Evolutionary conservation across 2,329 filamentous ascomycete genomes (phyloP).

Genomic region (Claviceps purpurea): DNA sequence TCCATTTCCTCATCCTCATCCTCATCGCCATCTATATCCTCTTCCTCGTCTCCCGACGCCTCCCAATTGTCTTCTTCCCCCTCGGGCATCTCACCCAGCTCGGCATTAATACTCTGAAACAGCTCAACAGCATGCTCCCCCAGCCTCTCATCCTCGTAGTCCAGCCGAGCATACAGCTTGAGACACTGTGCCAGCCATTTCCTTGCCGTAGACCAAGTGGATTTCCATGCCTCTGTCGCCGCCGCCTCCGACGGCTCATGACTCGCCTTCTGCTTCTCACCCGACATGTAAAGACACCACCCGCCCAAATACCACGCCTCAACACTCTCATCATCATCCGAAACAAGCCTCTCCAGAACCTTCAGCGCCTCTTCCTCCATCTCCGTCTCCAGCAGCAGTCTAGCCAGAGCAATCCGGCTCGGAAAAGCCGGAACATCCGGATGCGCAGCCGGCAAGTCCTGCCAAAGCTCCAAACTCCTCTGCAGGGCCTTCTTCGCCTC

Average conservation of each 20-base stretch:
- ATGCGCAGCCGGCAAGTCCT: slow-evolving; percentile 59
- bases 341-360: slow-evolving; percentile 70
- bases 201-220: slow-evolving; percentile 58
- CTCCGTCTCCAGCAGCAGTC: slow-evolving; percentile 80
- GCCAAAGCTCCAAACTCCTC: slow-evolving; percentile 74
- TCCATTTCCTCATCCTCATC: slow-evolving; percentile 45
- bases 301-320: slow-evolving; percentile 96
- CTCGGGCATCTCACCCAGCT: slow-evolving; percentile 46
- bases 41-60: slow-evolving; percentile 39
- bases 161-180: slow-evolving; percentile 61
- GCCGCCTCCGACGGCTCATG: slow-evolving; percentile 20
- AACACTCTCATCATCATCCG: slow-evolving; percentile 86
- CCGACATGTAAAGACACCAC: slow-evolving; percentile 75
- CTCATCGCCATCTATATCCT: slow-evolving; percentile 32
- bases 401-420: slow-evolving; percentile 66
- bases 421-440: slow-evolving; percentile 71
- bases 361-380: slow-evolving; percentile 75
- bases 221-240: slow-evolving; percentile 34
- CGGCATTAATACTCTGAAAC: slow-evolving; percentile 46
- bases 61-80: slow-evolving; percentile 38
- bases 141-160: slow-evolving; percentile 75
- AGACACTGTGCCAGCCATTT: slow-evolving; percentile 75
- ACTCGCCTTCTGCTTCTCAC: slow-evolving; percentile 44
- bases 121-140: slow-evolving; percentile 65
- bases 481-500: slow-evolving; percentile 70